A percentile compares a stretch with the other conserved stretches of the same genome.
phyloP scores from a whole-genome alignment of 2,329 filamentous ascomycete genomes.

The Cryphonectria japonica region DNA sequence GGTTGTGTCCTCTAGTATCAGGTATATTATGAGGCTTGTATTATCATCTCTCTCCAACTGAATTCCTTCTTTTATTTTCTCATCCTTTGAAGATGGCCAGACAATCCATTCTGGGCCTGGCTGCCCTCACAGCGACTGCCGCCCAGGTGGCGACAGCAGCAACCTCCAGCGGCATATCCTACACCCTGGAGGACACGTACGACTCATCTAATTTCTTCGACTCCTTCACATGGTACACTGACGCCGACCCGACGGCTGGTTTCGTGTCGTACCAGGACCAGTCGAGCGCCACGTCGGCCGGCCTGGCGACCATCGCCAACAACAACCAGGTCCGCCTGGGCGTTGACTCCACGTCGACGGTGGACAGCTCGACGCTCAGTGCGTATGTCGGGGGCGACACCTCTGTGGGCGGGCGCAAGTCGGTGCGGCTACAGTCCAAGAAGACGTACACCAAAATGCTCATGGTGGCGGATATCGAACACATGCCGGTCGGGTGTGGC shows the following conservation, averaged over 20 bases:
- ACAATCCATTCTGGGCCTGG: constrained; percentile 1
- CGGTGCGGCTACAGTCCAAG: constrained; percentile 48
- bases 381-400: not conserved
- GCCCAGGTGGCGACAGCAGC: not conserved
- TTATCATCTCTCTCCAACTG: not conserved
- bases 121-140: not conserved
- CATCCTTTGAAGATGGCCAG: not conserved
- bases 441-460: constrained; percentile 71
- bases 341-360: constrained; percentile 55
- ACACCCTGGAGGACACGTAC: constrained; percentile 52
- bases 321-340: constrained; percentile 67
- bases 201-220: constrained; percentile 59
- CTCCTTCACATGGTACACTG: constrained; percentile 58
- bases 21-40: not conserved
- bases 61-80: not conserved
- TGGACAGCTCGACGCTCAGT: not conserved
- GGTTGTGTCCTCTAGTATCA: not conserved
- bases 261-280: constrained; percentile 71
- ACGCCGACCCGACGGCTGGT: constrained; percentile 71
- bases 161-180: constrained; percentile 38
- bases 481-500: constrained; percentile 78
- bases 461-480: constrained; percentile 72
- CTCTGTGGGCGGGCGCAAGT: constrained; percentile 6
- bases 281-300: constrained; percentile 56
- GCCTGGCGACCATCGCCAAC: constrained; percentile 60